Evolutionary conservation across 768 basidiomycete species (phyloP).

Genomic region (Ephemerocybe angulata): DNA sequence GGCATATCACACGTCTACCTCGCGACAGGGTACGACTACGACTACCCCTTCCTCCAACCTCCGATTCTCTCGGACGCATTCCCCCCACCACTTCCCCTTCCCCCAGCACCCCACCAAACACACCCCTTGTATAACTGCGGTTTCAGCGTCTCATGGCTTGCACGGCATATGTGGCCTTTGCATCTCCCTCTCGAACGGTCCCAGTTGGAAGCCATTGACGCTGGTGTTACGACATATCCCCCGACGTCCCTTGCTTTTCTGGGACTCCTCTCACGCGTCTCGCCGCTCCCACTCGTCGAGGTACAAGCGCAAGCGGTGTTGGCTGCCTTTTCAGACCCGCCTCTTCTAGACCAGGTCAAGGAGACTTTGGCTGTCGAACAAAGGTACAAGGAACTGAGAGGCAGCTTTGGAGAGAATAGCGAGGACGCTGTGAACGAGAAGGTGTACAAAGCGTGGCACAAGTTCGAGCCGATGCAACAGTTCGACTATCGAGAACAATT

Average conservation of each 20-base stretch:
- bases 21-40: constrained; percentile 71
- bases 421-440: constrained; percentile 14
- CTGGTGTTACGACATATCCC: no score
- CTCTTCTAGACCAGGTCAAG: constrained; percentile 42
- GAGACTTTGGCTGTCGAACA: constrained; percentile 49
- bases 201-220: no score
- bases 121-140: constrained; percentile 71
- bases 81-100: constrained; percentile 42
- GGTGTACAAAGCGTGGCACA: constrained; percentile 57
- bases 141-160: constrained; percentile 67
- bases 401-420: neutral
- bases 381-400: constrained; percentile 43
- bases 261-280: constrained; percentile 54
- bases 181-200: no score
- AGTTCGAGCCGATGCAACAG: constrained; percentile 48
- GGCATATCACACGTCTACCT: constrained; percentile 62
- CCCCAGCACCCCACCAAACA: constrained; percentile 43
- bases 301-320: constrained; percentile 67
- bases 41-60: constrained; percentile 58
- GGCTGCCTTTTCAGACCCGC: constrained; percentile 50
- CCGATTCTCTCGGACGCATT: constrained; percentile 23
- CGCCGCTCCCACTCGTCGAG: constrained; percentile 76
- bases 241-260: constrained; percentile 59
- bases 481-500: constrained; percentile 67
- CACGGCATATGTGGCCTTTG: constrained; percentile 66